Conservation (phyloP, 345 rosid genomes). For the Physaria fendleri region DNA sequence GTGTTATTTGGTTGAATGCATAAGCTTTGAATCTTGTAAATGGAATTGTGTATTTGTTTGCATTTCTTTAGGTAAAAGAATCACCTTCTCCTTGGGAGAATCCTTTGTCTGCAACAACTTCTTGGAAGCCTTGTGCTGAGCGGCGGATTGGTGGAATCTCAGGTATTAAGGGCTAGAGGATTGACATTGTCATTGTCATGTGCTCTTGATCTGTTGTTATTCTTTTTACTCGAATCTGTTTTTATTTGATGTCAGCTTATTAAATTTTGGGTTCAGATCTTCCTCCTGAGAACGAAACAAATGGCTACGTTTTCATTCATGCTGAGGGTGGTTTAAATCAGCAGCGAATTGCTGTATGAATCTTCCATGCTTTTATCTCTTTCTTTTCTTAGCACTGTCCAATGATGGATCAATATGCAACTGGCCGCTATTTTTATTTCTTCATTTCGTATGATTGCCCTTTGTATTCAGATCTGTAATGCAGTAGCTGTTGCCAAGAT, state of each 20-base stretch:
- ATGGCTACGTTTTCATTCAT: constrained; percentile 90
- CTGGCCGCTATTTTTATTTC: not conserved
- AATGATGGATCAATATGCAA: not conserved
- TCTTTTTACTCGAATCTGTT: not conserved
- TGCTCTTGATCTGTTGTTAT: not conserved
- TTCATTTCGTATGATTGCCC: not conserved
- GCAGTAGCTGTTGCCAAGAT: constrained; percentile 99
- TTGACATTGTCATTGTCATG: not conserved
- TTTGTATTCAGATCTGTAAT: constrained; percentile 83
- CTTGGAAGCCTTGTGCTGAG: constrained; percentile 99
- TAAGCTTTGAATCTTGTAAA: constrained; percentile 1
- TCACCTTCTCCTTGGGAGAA: constrained; percentile 94
- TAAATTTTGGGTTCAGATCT: constrained; percentile 48
- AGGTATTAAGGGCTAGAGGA: constrained; percentile 33
- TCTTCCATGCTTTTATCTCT: not conserved
- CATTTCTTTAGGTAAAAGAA: constrained; percentile 74
- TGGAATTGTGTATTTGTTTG: not conserved
- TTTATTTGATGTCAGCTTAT: not conserved
- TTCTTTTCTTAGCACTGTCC: not conserved
- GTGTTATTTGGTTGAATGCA: constrained; percentile 8
- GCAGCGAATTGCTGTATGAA: constrained; percentile 92
- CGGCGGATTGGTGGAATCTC: constrained; percentile 74
- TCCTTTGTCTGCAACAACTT: constrained; percentile 89
- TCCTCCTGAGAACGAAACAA: constrained; percentile 90
- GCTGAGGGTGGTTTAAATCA: constrained; percentile 99